Base-by-base conservation (phyloP, 345 rosid genomes). In the Sonneratia caseolaris region DNA sequence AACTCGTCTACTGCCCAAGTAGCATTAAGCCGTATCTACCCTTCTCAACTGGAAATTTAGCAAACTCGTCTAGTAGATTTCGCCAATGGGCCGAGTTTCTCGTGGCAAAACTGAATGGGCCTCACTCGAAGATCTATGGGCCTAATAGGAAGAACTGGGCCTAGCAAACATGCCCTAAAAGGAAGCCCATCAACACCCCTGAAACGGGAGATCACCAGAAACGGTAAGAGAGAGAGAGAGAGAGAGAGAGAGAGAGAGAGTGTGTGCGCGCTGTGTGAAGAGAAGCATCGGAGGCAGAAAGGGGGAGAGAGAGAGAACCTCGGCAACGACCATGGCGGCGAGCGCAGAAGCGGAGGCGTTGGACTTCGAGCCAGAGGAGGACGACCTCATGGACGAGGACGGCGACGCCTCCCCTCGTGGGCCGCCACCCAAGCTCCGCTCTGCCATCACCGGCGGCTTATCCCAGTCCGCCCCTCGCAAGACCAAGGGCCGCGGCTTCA, bases 331-430 rank as follows among this genome's bases (percentile, higher is more conserved):
- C 55, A 57, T 53, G 57, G 90, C 92, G 99, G 96, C 99, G 56
- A 87, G 80, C 80, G 78, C 82, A 37, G 98, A 95, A 22, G 82
- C 88, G 19, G 99, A 92, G 72, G 97, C 99, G 21, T 77, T 95
- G 49, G 98, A 95, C 81, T 92, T 90, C 36, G 98, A 92, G 86
- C 94, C 91, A 9, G 97, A 95, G 86, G 96, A 95, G 18, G 97
- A 95, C 70, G 97, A 92, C 76, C 86, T 95, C 74, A 92, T 95
- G 99, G 99, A 95, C 84, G 99, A 95, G 79, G 99, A 92, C 10
- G 90, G 73, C 38, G 92, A 92, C 74, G 81, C 87, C 43, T 88
- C 93, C 35, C 88, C 95, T 37, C 91, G 87, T 10, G 87, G 89
- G 5, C 90, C 87, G 4, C 78, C 74, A 16, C 93, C 87, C 38